These are phyloP conservation scores for Tolypocladium endophyticum DNA, from an alignment of 2,329 filamentous ascomycete genomes.

Conservation along the genomic window DNA sequence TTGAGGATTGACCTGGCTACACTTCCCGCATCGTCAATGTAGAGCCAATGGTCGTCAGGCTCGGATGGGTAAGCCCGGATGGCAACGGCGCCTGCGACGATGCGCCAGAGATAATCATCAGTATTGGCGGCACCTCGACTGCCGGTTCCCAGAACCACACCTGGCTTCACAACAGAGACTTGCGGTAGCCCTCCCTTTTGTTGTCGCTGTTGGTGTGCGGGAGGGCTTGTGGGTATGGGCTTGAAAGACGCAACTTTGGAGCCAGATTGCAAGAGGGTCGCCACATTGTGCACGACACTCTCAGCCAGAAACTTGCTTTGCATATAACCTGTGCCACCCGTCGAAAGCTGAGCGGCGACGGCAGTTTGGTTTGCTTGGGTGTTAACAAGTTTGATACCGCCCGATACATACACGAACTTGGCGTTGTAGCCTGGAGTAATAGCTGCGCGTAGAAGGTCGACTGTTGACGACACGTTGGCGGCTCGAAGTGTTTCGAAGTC, in stretches of 20 bases:
- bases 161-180: slow-evolving; percentile 11
- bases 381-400: slow-evolving; percentile 6
- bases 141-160: slow-evolving; percentile 10
- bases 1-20: slow-evolving; percentile 7
- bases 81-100: slow-evolving; percentile 6
- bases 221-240: neutral
- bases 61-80: slow-evolving; percentile 5
- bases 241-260: neutral
- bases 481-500: slow-evolving; percentile 61
- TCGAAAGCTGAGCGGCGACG: neutral
- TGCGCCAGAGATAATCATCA: slow-evolving; percentile 14
- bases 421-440: slow-evolving; percentile 5
- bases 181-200: slow-evolving; percentile 1
- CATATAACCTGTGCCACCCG: slow-evolving; percentile 7
- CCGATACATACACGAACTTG: slow-evolving; percentile 13
- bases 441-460: slow-evolving; percentile 9
- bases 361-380: neutral
- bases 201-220: neutral
- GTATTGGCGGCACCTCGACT: slow-evolving; percentile 9
- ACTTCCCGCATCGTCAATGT: slow-evolving; percentile 5
- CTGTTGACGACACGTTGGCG: slow-evolving; percentile 51
- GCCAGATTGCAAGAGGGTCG: neutral
- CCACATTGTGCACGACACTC: slow-evolving; percentile 5
- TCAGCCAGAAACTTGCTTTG: slow-evolving; percentile 16
- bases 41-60: slow-evolving; percentile 6